Evolutionary conservation across 768 basidiomycete genomes (phyloP), one percentile per base, ranked within the genome.

Genomic region (Russula compacta): DNA sequence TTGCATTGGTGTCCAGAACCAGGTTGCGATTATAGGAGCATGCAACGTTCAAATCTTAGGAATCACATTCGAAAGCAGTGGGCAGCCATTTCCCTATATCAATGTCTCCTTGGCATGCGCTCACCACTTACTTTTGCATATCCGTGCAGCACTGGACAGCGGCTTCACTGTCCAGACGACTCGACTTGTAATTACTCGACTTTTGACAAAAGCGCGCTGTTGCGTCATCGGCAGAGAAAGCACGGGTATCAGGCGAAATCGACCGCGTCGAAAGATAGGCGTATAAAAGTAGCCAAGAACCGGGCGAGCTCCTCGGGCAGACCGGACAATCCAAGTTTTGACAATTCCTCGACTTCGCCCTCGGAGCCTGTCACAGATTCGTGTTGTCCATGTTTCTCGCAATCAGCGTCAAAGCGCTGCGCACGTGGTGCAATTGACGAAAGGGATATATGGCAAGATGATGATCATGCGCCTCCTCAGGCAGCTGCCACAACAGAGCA

Each of bases 1-100:
- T 58, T 63, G 61, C 47, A 58, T 33, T 63, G 61, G 61, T 63
- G 61, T 40, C 61, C 56, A 11, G 56, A 63, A 54, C 57, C 61
- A 35, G 57, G 47, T 33, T 63, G 61, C 47, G 40, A 58, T 38
- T 63, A 63, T 24, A 57, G 61, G 33, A 63, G 61, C 19, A 53
- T 63, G 61, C 61, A 63, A 33, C 57, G 52, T 44, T 63, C 61
- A 17, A 63, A 63, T 53, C 61, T 63, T 1, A 53, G 50, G 52
- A 63, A 63, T 58, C 61, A 63, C 39, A 35, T 53, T 43, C 56
- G 61, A 44, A 58, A 58, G 52, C 61, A 63, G 61, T 63, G 33
- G 2, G 61, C 15, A 43, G 7, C 24, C 38, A n/a, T 42, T 21
- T 35, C 17, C 9, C 4, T 21, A 8, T n/a, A n/a, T n/a, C 24